Evolutionary conservation across 1,139 yeast species (phyloP), one percentile per base, ranked within the genome.

Genomic region (Suhomyces maxii): DNA sequence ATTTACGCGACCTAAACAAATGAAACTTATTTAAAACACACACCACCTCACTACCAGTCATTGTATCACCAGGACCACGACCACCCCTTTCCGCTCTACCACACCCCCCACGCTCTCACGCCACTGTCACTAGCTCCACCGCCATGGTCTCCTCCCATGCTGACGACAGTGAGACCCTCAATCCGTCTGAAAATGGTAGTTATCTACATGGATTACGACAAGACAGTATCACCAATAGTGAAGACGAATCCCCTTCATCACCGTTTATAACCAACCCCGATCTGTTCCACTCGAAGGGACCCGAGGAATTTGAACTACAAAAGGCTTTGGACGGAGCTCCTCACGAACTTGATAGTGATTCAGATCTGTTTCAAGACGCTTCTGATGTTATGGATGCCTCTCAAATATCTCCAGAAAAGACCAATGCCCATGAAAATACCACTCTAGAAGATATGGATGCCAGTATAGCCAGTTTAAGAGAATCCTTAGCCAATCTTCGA

Each of bases 211-310:
- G 32, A 9, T 8, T 30, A 14, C 39, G 43, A 11, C 36, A 42
- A 28, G 12, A 28, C 34, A 38, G 18, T 13, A 18, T 25, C 26
- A 34, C 34, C 30, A 14, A 14, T 18, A 26, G 13, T 33, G 44
- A 36, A 26, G 47, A 46, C n/a, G 44, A 31, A 10, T 43, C 44
- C 10, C 33, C 42, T 8, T 67, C 71, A n/a, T 66, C 71, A 47
- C 71, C 72, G 4, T 68, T 68, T 42, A 56, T 67, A 12, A 56
- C 69, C 11, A 55, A 65, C 36, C 70, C 68, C 11, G 63, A 44
- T 4, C 31, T 51, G 11, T 36, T 26, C 30, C 38, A 37, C 26
- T 35, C 49, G 3, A 37, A 39, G 13, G 36, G 40, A 18, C 12
- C 44, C n/a, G 28, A 37, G 14, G 39, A 40, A 10, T 23, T 40